Evolutionary conservation across 495 filamentous ascomycete species (phyloP).

Genomic region (Venustampulla echinocandica): DNA sequence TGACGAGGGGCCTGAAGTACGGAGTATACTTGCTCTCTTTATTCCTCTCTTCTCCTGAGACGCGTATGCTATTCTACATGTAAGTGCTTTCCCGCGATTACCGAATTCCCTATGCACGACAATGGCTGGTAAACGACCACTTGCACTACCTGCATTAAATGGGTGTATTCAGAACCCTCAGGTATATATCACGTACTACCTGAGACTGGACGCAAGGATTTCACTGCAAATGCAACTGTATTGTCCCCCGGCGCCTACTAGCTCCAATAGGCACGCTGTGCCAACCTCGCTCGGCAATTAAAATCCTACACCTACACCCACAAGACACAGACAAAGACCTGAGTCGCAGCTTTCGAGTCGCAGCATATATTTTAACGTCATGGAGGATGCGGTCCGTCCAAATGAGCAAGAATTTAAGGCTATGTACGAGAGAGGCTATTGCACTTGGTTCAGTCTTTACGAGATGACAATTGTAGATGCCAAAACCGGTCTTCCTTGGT

Average conservation of each 20-base stretch:
- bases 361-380: slow-evolving; percentile 8
- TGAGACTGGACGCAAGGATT: too few relatives aligned
- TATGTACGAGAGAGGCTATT: slow-evolving; percentile 20
- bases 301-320: slow-evolving; percentile 3
- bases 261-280: neutral
- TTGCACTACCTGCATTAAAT: too few relatives aligned
- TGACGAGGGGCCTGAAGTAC: too few relatives aligned
- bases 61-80: too few relatives aligned
- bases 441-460: slow-evolving; percentile 18
- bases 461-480: slow-evolving; percentile 9
- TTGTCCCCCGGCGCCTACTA: neutral
- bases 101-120: too few relatives aligned
- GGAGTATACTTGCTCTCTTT: too few relatives aligned
- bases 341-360: slow-evolving; percentile 3
- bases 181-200: too few relatives aligned
- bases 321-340: slow-evolving; percentile 1
- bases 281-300: neutral
- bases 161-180: too few relatives aligned
- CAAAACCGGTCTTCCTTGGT: slow-evolving; percentile 12
- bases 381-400: slow-evolving; percentile 21
- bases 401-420: slow-evolving; percentile 16
- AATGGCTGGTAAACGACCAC: too few relatives aligned
- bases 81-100: too few relatives aligned
- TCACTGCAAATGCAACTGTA: too few relatives aligned
- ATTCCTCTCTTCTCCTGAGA: too few relatives aligned